phyloP scores from a whole-genome alignment of 768 basidiomycete genomes.

The Saitozyma podzolica region DNA sequence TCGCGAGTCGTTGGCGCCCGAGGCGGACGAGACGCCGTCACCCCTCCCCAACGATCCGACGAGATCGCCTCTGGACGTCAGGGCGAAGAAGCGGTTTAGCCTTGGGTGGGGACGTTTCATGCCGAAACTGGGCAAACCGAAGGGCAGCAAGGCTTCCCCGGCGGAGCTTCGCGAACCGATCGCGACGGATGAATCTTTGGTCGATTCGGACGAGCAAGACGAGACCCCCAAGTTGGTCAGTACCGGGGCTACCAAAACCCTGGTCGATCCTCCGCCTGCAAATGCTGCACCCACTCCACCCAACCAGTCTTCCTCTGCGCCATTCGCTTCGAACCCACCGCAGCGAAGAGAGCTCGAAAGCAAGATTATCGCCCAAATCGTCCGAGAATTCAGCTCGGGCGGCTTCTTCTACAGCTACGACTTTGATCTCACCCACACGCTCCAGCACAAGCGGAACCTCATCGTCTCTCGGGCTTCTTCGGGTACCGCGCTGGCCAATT shows the following conservation, averaged over 20 bases:
- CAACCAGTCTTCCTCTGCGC: neutral
- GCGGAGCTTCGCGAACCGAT: neutral
- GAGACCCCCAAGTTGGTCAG: neutral
- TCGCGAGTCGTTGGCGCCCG: slow-evolving; percentile 6
- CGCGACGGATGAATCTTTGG: slow-evolving; percentile 11
- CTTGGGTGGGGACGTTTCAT: slow-evolving; percentile 26
- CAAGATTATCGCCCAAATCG: slow-evolving; percentile 76
- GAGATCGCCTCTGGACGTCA: neutral
- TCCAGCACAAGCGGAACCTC: slow-evolving; percentile 45
- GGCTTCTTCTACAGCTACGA: slow-evolving; percentile 88
- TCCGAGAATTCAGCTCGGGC: slow-evolving; percentile 74
- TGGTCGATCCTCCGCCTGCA: neutral
- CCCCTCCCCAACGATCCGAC: neutral
- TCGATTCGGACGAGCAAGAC: neutral
- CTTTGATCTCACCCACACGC: slow-evolving; percentile 63
- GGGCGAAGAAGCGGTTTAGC: slow-evolving; percentile 19
- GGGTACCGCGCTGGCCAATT: slow-evolving; percentile 30
- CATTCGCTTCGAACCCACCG: slow-evolving; percentile 25
- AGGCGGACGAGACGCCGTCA: slow-evolving; percentile 11
- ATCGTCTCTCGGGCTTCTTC: slow-evolving; percentile 28
- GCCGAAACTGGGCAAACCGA: slow-evolving; percentile 19
- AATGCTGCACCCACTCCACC: neutral
- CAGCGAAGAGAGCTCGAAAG: slow-evolving; percentile 66
- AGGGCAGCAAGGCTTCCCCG: neutral
- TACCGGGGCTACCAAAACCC: neutral